Conservation (phyloP, 192 early-diverging fungal species). For the Podila minutissima region DNA sequence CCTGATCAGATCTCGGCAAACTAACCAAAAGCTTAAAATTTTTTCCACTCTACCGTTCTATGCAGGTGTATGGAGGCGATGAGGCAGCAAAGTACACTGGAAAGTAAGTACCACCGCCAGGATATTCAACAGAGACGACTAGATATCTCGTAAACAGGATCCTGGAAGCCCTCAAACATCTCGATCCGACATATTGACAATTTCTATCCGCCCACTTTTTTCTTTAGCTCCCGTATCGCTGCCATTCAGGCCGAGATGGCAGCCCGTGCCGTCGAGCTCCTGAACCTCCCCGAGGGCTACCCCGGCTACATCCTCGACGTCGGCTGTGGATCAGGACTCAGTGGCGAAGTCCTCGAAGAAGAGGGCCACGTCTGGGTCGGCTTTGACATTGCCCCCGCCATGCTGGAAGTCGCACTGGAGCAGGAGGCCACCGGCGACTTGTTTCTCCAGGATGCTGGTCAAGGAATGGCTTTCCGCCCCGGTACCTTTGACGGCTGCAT, state of each 20-base stretch:
- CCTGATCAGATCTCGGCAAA: neutral
- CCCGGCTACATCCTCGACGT: slow-evolving; percentile 90
- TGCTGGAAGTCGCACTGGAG: slow-evolving; percentile 96
- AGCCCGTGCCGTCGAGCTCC: slow-evolving; percentile 88
- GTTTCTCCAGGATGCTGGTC: slow-evolving; percentile 95
- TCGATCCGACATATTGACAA: neutral
- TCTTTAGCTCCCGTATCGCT: slow-evolving; percentile 87
- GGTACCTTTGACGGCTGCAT: slow-evolving; percentile 92
- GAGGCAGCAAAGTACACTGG: slow-evolving; percentile 95
- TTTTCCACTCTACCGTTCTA: neutral
- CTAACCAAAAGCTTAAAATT: neutral
- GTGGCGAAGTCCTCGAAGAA: slow-evolving; percentile 94
- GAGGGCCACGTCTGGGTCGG: slow-evolving; percentile 98
- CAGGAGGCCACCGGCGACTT: slow-evolving; percentile 95
- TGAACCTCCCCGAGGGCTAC: slow-evolving; percentile 81
- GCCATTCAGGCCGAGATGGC: slow-evolving; percentile 97
- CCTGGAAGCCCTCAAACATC: neutral
- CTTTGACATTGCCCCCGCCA: slow-evolving; percentile 92
- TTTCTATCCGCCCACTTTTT: neutral
- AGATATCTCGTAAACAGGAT: neutral
- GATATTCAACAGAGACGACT: too few species aligned
- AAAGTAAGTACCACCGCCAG: slow-evolving; percentile 65
- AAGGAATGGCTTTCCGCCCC: slow-evolving; percentile 92
- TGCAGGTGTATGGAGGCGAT: slow-evolving; percentile 90
- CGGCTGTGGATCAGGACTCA: slow-evolving; percentile 96